A percentile compares a stretch with the other conserved stretches of the same genome.
phyloP scores from a whole-genome alignment of 1,284 basidiomycete genomes.

The Porodaedalea pini region DNA sequence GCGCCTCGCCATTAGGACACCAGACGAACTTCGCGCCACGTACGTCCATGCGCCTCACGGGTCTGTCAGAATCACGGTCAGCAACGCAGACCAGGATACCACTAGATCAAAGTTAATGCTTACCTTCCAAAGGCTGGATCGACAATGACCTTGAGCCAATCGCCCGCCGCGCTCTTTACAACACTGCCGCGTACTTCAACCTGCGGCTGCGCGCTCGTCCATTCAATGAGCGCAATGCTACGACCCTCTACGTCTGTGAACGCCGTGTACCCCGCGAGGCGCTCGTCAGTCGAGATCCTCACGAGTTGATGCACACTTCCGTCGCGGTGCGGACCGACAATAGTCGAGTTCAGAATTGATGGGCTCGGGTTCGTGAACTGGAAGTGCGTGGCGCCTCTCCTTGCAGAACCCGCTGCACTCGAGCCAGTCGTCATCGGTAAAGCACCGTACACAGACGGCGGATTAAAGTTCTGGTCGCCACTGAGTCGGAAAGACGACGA shows the following conservation, averaged over 20 bases:
- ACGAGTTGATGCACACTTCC: slow-evolving; percentile 33
- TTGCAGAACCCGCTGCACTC: slow-evolving; percentile 32
- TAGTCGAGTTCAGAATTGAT: slow-evolving; percentile 49
- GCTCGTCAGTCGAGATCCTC: slow-evolving; percentile 43
- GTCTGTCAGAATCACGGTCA: not conserved
- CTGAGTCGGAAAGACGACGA: slow-evolving; percentile 4
- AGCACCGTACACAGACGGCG: slow-evolving; percentile 56
- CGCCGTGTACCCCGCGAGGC: slow-evolving; percentile 50
- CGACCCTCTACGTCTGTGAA: slow-evolving; percentile 48
- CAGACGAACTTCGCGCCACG: slow-evolving; percentile 40
- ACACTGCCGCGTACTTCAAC: slow-evolving; percentile 52
- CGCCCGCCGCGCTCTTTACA: slow-evolving; percentile 44
- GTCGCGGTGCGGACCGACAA: slow-evolving; percentile 44
- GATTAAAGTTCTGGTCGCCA: slow-evolving; percentile 6
- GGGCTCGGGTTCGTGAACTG: slow-evolving; percentile 49
- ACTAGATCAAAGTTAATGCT: slow-evolving; percentile 24
- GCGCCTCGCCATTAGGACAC: slow-evolving; percentile 38
- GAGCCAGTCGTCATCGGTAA: slow-evolving; percentile 37
- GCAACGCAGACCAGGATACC: not conserved
- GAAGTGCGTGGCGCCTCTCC: slow-evolving; percentile 36
- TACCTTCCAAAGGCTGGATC: slow-evolving; percentile 43
- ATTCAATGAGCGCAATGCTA: slow-evolving; percentile 55
- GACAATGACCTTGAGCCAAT: slow-evolving; percentile 52
- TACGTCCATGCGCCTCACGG: slow-evolving; percentile 40
- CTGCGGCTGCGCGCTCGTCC: slow-evolving; percentile 39